Evolutionary conservation across 257 asterid genomes (phyloP).

Genomic region (Voacanga thouarsii): DNA sequence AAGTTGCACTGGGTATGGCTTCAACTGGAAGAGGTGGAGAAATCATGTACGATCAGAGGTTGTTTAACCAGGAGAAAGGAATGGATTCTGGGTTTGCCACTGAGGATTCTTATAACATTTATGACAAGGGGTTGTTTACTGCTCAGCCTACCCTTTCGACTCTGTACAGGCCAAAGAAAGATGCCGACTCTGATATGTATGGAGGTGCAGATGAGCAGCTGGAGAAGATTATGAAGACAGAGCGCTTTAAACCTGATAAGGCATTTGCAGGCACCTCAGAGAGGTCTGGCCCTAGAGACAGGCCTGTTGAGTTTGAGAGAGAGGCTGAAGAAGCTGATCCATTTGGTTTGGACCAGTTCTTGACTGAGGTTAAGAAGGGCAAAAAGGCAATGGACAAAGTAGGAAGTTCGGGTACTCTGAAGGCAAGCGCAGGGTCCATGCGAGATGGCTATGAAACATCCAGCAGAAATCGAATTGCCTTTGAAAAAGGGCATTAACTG

Average conservation of each 20-base stretch:
- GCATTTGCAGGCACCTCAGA: constrained; percentile 72
- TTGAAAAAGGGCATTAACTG: constrained; percentile 36
- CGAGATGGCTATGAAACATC: constrained; percentile 43
- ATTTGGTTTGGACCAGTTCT: constrained; percentile 81
- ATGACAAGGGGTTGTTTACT: constrained; percentile 75
- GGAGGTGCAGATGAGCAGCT: constrained; percentile 88
- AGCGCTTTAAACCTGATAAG: constrained; percentile 74
- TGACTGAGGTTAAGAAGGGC: constrained; percentile 84
- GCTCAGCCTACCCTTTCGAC: constrained; percentile 71
- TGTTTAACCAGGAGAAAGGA: constrained; percentile 90
- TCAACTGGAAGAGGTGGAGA: constrained; percentile 63
- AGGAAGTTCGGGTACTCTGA: constrained; percentile 57
- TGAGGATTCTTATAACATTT: constrained; percentile 73
- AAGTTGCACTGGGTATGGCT: constrained; percentile 90
- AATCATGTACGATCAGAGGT: constrained; percentile 79
- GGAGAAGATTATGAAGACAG: constrained; percentile 83
- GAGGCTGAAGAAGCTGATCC: constrained; percentile 76
- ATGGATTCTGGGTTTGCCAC: constrained; percentile 86
- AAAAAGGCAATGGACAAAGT: constrained; percentile 77
- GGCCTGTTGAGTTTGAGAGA: constrained; percentile 77
- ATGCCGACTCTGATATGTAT: constrained; percentile 69
- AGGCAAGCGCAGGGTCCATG: constrained; percentile 46
- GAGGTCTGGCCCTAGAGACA: constrained; percentile 61
- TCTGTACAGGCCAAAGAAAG: constrained; percentile 79
- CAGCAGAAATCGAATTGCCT: constrained; percentile 36